Base-by-base conservation (phyloP, 768 basidiomycete species). In the Kwoniella dejecticola region DNA sequence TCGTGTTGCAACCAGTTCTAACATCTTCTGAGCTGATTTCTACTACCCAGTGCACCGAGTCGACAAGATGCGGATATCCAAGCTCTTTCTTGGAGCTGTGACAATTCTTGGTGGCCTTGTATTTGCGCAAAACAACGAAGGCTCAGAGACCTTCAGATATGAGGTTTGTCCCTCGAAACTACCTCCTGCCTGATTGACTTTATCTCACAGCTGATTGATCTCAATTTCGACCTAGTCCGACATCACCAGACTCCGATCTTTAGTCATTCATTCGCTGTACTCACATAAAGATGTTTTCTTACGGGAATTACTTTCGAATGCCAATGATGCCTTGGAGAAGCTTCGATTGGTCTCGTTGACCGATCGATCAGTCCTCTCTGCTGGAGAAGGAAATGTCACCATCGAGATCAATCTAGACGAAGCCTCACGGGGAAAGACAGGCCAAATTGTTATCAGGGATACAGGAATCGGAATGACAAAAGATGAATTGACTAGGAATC, bases 401-500 rank as follows among this genome's bases (percentile, higher is more conserved):
- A 88, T 99, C 70, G 87, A 88, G 72, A 85, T 89, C 2, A 80
- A 86, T 48, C 86, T 84, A 68, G 82, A 86, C 60, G 85, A 86
- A 63, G 85, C 86, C 2, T 42, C 49, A 3, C 66, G 64, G 57
- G 89, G 87, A 6, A 81, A 82, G 27, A 83, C 85, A 17, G 91
- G 90, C 4, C 83, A 86, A 46, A 81, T 95, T 29, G 79, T 92
- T 60, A 89, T 95, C 53, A 81, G 87, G 57, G 95, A 99, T 74
- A 92, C 90, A 29, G 96, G 96, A 63, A 92, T 98, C 74, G 96
- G 96, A 30, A 98, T 98, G 96, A 87, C 85, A n/a, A 85, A 88
- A 55, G 89, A 93, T 38, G 94, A 98, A 68, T 82, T 99, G 62
- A 84, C 85, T 6, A 85, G 78, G 42, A 97, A 99, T 77, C 77